Evolutionary conservation across 768 basidiomycete genomes (phyloP).

Genomic region (Austroboletus festivus): DNA sequence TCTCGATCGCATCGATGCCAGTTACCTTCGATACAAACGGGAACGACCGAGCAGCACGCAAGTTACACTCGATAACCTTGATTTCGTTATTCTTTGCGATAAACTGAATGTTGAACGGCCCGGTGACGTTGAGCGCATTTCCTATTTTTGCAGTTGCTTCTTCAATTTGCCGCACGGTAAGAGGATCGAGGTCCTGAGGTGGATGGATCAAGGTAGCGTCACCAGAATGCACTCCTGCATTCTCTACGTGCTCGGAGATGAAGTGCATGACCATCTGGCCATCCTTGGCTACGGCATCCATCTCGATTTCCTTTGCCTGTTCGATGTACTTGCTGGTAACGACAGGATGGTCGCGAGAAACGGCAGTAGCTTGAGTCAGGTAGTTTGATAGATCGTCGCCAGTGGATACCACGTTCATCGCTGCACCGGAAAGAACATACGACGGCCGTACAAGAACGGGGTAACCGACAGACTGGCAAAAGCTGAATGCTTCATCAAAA

Average conservation of each 20-base stretch:
- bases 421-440: constrained; percentile 98
- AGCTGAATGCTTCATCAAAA: constrained; percentile 80
- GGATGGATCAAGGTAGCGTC: constrained; percentile 98
- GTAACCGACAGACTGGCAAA: constrained; percentile 92
- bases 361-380: constrained; percentile 90
- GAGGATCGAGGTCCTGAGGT: constrained; percentile 95
- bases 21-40: constrained; percentile 99
- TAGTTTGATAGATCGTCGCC: constrained; percentile 88
- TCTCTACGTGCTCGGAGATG: constrained; percentile 99
- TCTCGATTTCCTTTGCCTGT: constrained; percentile 99
- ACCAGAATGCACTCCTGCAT: constrained; percentile 97
- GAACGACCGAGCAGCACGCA: constrained; percentile 96
- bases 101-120: constrained; percentile 99
- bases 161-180: constrained; percentile 94
- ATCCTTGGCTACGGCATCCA: constrained; percentile 97
- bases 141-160: constrained; percentile 98
- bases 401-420: constrained; percentile 99
- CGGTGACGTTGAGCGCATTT: constrained; percentile 95
- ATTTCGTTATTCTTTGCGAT: constrained; percentile 99
- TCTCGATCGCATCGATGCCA: constrained; percentile 95
- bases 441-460: constrained; percentile 97
- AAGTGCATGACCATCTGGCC: constrained; percentile 99
- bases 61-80: constrained; percentile 99
- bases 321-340: constrained; percentile 99
- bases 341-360: constrained; percentile 94